Evolutionary conservation across 2,329 filamentous ascomycete species (phyloP).

Genomic region (Harringtonia aguacate): DNA sequence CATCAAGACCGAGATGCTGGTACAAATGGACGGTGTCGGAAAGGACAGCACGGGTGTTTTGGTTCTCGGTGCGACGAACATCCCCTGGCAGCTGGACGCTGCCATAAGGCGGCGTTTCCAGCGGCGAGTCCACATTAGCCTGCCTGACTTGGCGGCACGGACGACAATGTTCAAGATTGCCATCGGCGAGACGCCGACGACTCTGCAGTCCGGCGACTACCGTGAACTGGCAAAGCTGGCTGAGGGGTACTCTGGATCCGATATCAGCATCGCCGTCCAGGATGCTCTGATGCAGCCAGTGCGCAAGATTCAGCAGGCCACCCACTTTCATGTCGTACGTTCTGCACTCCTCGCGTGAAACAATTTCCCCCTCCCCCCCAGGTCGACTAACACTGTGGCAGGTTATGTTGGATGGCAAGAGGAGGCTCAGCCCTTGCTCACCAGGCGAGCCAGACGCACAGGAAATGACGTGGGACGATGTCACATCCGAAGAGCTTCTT

Average conservation of each 20-base stretch:
- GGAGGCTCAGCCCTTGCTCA: slow-evolving; percentile 80
- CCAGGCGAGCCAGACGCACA: slow-evolving; percentile 76
- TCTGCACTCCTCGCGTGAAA: background rate
- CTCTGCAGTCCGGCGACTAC: slow-evolving; percentile 68
- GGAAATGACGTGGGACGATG: slow-evolving; percentile 89
- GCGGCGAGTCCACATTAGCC: slow-evolving; percentile 84
- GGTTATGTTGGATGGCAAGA: slow-evolving; percentile 58
- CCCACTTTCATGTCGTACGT: slow-evolving; percentile 87
- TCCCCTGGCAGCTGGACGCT: slow-evolving; percentile 95
- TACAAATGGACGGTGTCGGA: slow-evolving; percentile 98
- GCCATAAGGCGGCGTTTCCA: slow-evolving; percentile 96
- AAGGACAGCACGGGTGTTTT: slow-evolving; percentile 90
- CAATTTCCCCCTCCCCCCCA: no score
- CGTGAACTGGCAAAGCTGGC: slow-evolving; percentile 68
- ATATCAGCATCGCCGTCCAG: slow-evolving; percentile 93
- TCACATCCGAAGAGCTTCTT: slow-evolving; percentile 73
- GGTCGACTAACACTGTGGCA: slow-evolving; percentile 29
- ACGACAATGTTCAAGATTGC: slow-evolving; percentile 94
- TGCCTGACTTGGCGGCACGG: slow-evolving; percentile 78
- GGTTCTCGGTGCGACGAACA: slow-evolving; percentile 93
- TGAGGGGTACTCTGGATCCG: slow-evolving; percentile 90
- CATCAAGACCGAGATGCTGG: slow-evolving; percentile 96
- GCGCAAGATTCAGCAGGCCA: slow-evolving; percentile 91
- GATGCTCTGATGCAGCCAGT: slow-evolving; percentile 96
- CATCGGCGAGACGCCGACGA: slow-evolving; percentile 85